phyloP scores from a whole-genome alignment of 2,329 filamentous ascomycete genomes.

The Colletotrichum gloeosporioides region DNA sequence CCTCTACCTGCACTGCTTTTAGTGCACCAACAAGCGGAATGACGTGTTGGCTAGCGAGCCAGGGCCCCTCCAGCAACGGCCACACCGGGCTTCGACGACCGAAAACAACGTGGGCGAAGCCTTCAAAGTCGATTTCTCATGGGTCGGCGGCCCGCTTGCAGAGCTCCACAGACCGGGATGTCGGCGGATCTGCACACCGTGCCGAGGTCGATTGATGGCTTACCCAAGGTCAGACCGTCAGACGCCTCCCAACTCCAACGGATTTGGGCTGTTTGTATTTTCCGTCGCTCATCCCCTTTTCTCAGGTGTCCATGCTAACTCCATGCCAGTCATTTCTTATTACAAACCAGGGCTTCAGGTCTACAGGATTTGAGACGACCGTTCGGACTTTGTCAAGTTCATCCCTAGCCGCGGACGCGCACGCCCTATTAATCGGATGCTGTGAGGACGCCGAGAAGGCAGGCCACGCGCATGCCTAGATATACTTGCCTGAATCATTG shows the following conservation, averaged over 20 bases:
- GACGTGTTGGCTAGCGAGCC: background rate
- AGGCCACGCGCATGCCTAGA: background rate
- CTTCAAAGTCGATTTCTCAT: background rate
- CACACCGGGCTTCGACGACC: background rate
- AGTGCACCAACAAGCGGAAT: background rate
- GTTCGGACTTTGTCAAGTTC: background rate
- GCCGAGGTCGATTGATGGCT: slow-evolving; percentile 10
- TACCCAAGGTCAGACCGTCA: background rate
- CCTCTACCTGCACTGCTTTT: background rate
- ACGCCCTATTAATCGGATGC: background rate
- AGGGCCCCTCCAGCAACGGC: background rate
- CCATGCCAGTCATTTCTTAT: background rate
- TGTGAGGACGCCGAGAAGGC: background rate
- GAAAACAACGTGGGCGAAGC: background rate
- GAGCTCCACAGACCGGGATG: background rate
- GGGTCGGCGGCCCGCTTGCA: background rate
- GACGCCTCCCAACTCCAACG: slow-evolving; percentile 13
- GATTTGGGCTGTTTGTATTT: background rate
- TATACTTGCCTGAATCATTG: background rate
- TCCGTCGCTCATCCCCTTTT: background rate
- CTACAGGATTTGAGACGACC: background rate
- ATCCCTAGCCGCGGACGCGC: background rate
- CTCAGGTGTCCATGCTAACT: background rate
- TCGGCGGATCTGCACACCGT: slow-evolving; percentile 8
- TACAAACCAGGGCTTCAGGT: slow-evolving; percentile 3